phyloP scores from a whole-genome alignment of 106 monocot species.

The Allium fistulosum region DNA sequence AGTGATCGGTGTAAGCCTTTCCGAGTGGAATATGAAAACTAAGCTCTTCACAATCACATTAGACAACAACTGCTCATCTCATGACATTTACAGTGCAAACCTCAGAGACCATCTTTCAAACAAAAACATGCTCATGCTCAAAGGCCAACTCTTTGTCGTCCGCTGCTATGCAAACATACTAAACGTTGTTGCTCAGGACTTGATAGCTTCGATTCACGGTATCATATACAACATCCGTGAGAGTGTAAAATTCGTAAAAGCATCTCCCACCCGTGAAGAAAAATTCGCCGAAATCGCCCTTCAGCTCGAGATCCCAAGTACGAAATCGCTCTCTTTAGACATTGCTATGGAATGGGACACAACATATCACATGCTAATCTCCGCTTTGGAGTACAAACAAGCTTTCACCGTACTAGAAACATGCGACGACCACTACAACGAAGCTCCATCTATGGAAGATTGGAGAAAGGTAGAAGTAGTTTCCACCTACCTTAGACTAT shows the following conservation, averaged over 20 bases:
- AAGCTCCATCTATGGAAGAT: conserved; percentile 80
- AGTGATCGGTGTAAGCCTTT: conserved; percentile 61
- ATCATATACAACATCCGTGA: conserved; percentile 82
- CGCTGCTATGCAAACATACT: conserved; percentile 80
- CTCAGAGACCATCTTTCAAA: conserved; percentile 72
- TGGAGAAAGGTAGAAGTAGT: conserved; percentile 88
- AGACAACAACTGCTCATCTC: conserved; percentile 77
- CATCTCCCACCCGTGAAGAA: conserved; percentile 62
- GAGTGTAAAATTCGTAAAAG: conserved; percentile 86
- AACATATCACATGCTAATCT: conserved; percentile 81
- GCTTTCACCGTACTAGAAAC: conserved; percentile 71
- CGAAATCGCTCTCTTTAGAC: conserved; percentile 57
- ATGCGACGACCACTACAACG: conserved; percentile 78
- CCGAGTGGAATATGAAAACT: conserved; percentile 74
- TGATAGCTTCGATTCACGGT: conserved; percentile 83
- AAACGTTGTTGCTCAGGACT: conserved; percentile 76
- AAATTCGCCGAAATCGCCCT: conserved; percentile 72
- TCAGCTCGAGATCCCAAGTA: conserved; percentile 55
- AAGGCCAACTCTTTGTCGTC: conserved; percentile 75
- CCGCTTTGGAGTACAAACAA: conserved; percentile 72
- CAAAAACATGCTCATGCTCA: conserved; percentile 73
- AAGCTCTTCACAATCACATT: conserved; percentile 82
- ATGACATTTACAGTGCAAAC: conserved; percentile 89
- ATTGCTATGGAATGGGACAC: conserved; percentile 82
- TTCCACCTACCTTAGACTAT: conserved; percentile 52